Evolutionary conservation across 805 yeast species (phyloP), one percentile per base, ranked within the genome.

Genomic region (Hemisphaericaspora nanyangensis): DNA sequence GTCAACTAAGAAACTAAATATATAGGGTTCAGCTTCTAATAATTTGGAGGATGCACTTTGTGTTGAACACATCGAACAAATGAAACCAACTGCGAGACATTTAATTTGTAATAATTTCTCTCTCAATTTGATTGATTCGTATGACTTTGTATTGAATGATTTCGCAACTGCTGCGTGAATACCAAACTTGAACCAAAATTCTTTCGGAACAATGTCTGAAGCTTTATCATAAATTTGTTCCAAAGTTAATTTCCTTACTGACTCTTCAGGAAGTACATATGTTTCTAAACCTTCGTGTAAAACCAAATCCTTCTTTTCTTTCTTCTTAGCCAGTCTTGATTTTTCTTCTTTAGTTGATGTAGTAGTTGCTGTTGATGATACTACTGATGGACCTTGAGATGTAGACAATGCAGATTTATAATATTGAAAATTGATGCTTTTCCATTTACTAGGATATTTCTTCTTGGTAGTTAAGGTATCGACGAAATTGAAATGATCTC

Each of bases 171-270:
- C 63, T 1, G 83, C 82, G 31, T 72, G 74, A 28, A 82, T 58
- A 1, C 81, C 74, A 49, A 82, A 86, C 26, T 77, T 80, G 42
- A 72, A 70, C 79, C 85, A 79, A 27, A 62, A 68, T n/a, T 79
- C 79, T 25, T 70, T 54, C 3, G 96, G 95, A 15, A 84, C 57
- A 8, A 59, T 60, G 27, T 67, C 74, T 45, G 65, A 54, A 3
- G 85, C 89, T 42, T 69, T 76, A 38, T 82, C 85, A 50, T 69
- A 80, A 15, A 85, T 70, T 51, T 84, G 85, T 45, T 80, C 82
- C 17, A 76, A 56, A 0, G 82, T 61, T 16, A 74, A 53, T 38
- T 74, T 74, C 16, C 72, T 65, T 20, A 87, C 71, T 6, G 76
- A 75, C 11, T 80, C 82, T 31, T 77, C 77, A n/a, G 71, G 50